Evolutionary conservation across 2,329 filamentous ascomycete species (phyloP), one percentile per base, ranked within the genome.

Genomic region (Scleromitrula shiraiana): DNA sequence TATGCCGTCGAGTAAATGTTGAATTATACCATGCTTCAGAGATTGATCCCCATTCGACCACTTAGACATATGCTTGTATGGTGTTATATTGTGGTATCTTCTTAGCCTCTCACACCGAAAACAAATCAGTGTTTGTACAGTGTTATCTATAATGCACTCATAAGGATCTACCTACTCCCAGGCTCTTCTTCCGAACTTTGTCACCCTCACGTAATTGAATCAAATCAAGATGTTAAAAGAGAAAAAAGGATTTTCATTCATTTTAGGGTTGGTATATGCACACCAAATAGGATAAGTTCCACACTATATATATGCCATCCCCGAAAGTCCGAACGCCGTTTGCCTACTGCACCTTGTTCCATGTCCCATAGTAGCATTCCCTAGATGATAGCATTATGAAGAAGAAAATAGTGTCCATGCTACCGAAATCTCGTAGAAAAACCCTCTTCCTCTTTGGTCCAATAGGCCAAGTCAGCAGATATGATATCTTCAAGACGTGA

Each of bases 341-440:
- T 17, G 37, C 30, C 30, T 36, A 22, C 41, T 26, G 15, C 41
- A 44, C 41, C 12, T 37, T 26, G 10, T n/a, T 36, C 30, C 22
- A 35, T 35, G 26, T 9, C 20, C 30, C 20, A 32, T 15, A 37
- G 30, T 26, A 44, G 41, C 8, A 26, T 37, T 20, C 41, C 41
- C 30, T 20, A 36, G 30, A 44, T 44, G 26, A 32, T 20, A 44
- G 41, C 41, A 36, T 26, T n/a, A n/a, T n/a, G n/a, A 37, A 44
- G 22, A 15, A 44, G 17, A 20, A 43, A 14, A 41, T 22, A 19
- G 22, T 24, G 17, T 19, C 41, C 30, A 37, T 44, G 41, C 41
- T 36, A 26, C 22, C 15, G 37, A 44, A 24, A 22, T 4, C 26
- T 27, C 26, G n/a, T 26, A 26, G 20, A 5, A 17, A 6, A 26